Percentiles rank a stretch among this genome's conserved stretches.
These are phyloP conservation scores for Zarea fungicola DNA, from an alignment of 2,329 filamentous ascomycete genomes.

Conservation along the genomic window DNA sequence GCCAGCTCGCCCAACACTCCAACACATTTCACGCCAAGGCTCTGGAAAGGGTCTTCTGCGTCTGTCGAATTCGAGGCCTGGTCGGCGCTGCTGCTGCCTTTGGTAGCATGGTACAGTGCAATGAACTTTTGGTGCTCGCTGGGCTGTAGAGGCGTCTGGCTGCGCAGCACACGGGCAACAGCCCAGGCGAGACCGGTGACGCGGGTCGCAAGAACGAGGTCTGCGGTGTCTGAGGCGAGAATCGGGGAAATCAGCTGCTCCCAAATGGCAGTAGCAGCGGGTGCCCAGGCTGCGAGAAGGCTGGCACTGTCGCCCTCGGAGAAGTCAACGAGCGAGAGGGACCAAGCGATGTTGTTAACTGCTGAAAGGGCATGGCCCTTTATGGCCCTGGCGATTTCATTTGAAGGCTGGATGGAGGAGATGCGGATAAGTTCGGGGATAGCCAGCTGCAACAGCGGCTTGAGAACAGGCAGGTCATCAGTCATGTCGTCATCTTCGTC, in stretches of 20 bases:
- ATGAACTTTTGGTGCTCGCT: constrained; percentile 60
- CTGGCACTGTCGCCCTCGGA: constrained; percentile 46
- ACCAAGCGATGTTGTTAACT: constrained; percentile 65
- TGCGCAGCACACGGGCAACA: constrained; percentile 48
- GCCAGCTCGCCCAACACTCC: constrained; percentile 62
- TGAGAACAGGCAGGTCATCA: constrained; percentile 50
- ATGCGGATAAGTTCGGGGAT: constrained; percentile 43
- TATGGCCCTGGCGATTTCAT: constrained; percentile 39
- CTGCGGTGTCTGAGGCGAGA: constrained; percentile 55
- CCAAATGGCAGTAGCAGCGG: constrained; percentile 53
- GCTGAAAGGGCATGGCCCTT: constrained; percentile 52
- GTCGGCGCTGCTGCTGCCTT: constrained; percentile 21
- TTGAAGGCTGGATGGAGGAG: constrained; percentile 33
- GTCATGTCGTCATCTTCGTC: constrained; percentile 35
- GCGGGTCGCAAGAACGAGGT: constrained; percentile 56
- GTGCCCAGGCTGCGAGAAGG: constrained; percentile 50
- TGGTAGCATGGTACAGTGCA: constrained; percentile 57
- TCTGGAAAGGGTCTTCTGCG: constrained; percentile 57
- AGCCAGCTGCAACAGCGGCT: constrained; percentile 32
- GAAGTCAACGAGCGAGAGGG: constrained; percentile 57
- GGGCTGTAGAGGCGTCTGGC: constrained; percentile 41
- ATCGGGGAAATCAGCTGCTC: constrained; percentile 49
- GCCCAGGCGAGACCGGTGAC: constrained; percentile 64
- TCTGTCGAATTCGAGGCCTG: constrained; percentile 22
- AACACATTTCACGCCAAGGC: constrained; percentile 60